A percentile compares a stretch with the other conserved stretches of the same genome.
Evolutionary conservation across 768 basidiomycete genomes (phyloP).

Genomic region (Grammothele lineata): DNA sequence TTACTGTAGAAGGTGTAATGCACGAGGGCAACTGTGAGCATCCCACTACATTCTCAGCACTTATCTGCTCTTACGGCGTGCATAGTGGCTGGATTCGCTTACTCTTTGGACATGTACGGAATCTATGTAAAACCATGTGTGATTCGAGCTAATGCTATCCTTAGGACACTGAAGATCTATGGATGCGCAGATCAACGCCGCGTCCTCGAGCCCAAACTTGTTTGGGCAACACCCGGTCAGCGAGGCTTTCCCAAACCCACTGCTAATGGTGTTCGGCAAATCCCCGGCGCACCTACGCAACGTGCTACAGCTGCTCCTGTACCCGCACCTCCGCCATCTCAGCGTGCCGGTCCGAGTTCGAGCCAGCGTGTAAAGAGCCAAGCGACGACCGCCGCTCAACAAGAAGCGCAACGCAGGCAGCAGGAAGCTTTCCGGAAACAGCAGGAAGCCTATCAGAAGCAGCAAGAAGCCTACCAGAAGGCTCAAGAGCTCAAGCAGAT

Average conservation of each 20-base stretch:
- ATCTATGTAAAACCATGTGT: background rate
- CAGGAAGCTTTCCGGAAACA: slow-evolving; percentile 36
- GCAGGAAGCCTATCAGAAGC: slow-evolving; percentile 39
- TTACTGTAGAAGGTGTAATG: slow-evolving; percentile 71
- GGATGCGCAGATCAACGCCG: slow-evolving; percentile 57
- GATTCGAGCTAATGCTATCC: background rate
- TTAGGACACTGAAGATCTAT: slow-evolving; percentile 68
- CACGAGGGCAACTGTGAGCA: slow-evolving; percentile 63
- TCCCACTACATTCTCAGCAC: background rate
- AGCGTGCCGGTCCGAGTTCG: background rate
- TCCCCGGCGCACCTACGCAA: slow-evolving; percentile 14
- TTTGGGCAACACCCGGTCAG: slow-evolving; percentile 73
- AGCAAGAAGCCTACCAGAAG: slow-evolving; percentile 50
- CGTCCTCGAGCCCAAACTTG: slow-evolving; percentile 58
- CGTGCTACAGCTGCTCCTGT: slow-evolving; percentile 1
- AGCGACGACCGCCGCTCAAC: slow-evolving; percentile 27
- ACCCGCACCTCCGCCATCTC: slow-evolving; percentile 3
- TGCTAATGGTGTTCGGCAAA: slow-evolving; percentile 8
- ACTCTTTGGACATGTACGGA: slow-evolving; percentile 60
- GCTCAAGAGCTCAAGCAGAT: slow-evolving; percentile 66
- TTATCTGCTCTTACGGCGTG: no score
- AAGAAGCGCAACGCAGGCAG: slow-evolving; percentile 30
- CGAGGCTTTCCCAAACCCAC: slow-evolving; percentile 44
- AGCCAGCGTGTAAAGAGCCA: background rate
- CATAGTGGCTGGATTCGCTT: slow-evolving; percentile 34